Evolutionary conservation across 2,329 filamentous ascomycete species (phyloP).

Genomic region (Colletotrichum sp.): DNA sequence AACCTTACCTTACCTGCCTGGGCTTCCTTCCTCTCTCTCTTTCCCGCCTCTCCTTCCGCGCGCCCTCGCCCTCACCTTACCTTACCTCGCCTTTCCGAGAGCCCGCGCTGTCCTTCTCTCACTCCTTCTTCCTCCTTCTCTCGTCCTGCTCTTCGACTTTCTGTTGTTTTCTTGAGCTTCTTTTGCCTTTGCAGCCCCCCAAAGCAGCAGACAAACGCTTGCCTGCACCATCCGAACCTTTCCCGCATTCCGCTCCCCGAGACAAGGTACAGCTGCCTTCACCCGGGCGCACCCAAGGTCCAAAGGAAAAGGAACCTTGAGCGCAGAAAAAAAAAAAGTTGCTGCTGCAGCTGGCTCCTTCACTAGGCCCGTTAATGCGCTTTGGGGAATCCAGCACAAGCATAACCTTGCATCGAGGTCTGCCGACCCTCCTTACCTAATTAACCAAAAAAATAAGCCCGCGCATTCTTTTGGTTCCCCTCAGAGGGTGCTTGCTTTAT

Average conservation of each 20-base stretch:
- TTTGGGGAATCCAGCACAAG: constrained; percentile 21
- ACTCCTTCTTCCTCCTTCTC: not conserved
- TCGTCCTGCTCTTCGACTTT: not conserved
- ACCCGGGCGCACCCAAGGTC: not conserved
- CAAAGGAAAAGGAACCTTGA: not conserved
- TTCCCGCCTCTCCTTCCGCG: not conserved
- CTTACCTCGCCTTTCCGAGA: not conserved
- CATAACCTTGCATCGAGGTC: constrained; percentile 25
- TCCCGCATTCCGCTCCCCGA: not conserved
- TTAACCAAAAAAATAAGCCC: constrained; percentile 25
- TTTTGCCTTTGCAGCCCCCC: not conserved
- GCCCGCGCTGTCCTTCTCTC: not conserved
- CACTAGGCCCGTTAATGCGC: constrained; percentile 20
- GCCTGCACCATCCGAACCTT: not conserved
- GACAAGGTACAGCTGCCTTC: constrained; percentile 6
- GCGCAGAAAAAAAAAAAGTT: constrained; percentile 3
- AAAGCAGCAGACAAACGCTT: not conserved
- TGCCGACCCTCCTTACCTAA: constrained; percentile 29
- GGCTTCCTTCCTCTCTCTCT: not conserved
- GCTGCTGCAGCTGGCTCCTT: constrained; percentile 11
- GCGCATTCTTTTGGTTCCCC: constrained; percentile 20
- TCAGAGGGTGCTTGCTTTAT: constrained; percentile 21
- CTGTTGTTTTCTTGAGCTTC: constrained; percentile 6
- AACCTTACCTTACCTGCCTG: not conserved
- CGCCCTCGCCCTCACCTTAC: not conserved